These are phyloP conservation scores for Eragrostis tef DNA, from an alignment of 202 grass and related monocot species.

Conservation along the genomic window DNA sequence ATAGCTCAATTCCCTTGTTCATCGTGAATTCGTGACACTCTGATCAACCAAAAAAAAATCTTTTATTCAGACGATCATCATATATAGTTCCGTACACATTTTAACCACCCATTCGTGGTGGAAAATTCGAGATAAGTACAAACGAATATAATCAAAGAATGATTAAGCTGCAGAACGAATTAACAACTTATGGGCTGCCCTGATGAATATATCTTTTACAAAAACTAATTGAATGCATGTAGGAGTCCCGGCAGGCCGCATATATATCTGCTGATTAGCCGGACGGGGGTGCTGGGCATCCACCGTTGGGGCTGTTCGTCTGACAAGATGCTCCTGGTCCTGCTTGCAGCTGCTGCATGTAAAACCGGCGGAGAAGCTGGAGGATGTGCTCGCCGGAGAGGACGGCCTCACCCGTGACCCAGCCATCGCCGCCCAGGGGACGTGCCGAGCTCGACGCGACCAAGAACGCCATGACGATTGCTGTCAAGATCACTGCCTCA, in stretches of 20 bases:
- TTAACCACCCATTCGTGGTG: not conserved
- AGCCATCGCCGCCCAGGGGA: not conserved
- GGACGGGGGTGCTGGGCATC: slow-evolving; percentile 28
- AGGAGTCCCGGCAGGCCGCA: not conserved
- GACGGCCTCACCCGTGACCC: not conserved
- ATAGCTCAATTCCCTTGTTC: not conserved
- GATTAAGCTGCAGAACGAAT: not conserved
- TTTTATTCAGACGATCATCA: not conserved
- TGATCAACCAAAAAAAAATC: not conserved
- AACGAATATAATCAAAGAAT: slow-evolving; percentile 1
- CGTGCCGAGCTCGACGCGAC: slow-evolving; percentile 32
- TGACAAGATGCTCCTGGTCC: slow-evolving; percentile 20
- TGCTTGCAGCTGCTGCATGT: slow-evolving; percentile 45
- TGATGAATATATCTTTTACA: not conserved
- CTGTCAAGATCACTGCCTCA: slow-evolving; percentile 1
- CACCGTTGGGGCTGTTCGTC: slow-evolving; percentile 41
- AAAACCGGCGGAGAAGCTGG: slow-evolving; percentile 35
- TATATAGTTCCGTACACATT: not conserved
- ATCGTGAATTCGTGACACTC: not conserved
- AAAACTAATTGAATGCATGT: not conserved
- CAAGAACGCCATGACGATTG: slow-evolving; percentile 17
- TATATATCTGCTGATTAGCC: not conserved
- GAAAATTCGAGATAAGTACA: not conserved
- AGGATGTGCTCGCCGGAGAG: slow-evolving; percentile 41
- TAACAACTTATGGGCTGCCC: not conserved